phyloP scores from a whole-genome alignment of 1,284 basidiomycete species.

The Cystobasidium sp. region DNA sequence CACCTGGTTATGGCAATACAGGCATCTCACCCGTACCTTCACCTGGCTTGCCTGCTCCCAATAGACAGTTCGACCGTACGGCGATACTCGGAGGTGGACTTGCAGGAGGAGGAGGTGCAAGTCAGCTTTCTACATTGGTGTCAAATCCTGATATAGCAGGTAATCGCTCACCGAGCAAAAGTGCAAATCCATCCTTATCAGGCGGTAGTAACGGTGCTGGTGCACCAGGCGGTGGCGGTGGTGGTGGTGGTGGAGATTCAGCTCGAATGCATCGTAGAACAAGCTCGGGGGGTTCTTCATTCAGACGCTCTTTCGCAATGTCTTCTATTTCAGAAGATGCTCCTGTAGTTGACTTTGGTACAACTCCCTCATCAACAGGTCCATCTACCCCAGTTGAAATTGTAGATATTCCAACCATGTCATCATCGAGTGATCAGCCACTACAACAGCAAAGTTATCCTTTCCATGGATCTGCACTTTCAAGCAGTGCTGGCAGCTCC shows the following conservation, averaged over 20 bases:
- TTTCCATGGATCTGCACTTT: conserved; percentile 2
- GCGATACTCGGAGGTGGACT: not conserved
- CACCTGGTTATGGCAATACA: not conserved
- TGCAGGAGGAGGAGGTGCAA: not conserved
- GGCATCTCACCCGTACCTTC: not conserved
- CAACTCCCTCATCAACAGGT: not conserved
- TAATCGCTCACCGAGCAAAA: conserved; percentile 3
- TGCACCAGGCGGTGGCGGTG: not conserved
- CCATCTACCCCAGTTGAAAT: conserved; percentile 1
- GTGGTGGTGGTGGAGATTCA: not conserved
- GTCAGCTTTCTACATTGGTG: too few species aligned
- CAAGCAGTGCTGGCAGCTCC: not conserved
- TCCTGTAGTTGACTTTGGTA: conserved; percentile 21
- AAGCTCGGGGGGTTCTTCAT: conserved; percentile 25
- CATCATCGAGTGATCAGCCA: not conserved
- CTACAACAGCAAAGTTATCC: conserved; percentile 1
- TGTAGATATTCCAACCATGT: not conserved
- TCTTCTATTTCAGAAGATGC: conserved; percentile 32
- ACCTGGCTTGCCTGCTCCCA: not conserved
- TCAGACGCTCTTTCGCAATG: conserved; percentile 38
- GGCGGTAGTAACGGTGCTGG: not conserved
- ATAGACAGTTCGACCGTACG: conserved; percentile 13
- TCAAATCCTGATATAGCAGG: not conserved
- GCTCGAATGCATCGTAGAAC: conserved; percentile 33
- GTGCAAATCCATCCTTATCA: not conserved